phyloP scores from a whole-genome alignment of 306 rosid genomes.

The Pyrus communis region DNA sequence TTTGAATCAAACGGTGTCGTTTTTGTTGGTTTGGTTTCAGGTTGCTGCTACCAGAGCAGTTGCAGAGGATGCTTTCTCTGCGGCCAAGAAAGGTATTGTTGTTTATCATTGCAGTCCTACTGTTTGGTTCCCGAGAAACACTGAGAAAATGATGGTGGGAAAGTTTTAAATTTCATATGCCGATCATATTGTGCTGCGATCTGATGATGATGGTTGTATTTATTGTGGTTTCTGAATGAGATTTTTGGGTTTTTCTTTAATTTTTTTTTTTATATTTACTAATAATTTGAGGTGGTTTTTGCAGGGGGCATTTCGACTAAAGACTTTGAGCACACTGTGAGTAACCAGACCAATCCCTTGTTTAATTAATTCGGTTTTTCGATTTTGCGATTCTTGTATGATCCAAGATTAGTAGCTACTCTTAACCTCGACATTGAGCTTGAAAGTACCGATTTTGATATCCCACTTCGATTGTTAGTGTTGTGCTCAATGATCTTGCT shows the following conservation, averaged over 20 bases:
- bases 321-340: conserved; percentile 54
- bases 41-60: conserved; percentile 66
- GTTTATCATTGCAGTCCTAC: neutral
- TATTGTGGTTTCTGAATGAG: neutral
- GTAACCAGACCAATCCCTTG: conserved; percentile 13
- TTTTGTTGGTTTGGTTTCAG: conserved; percentile 23
- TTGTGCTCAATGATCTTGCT: neutral
- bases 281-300: conserved; percentile 11
- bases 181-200: neutral
- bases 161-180: neutral
- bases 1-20: neutral
- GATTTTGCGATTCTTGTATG: neutral
- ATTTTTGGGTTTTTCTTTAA: neutral
- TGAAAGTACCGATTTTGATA: too few relatives aligned
- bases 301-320: conserved; percentile 55
- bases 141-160: neutral
- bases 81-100: conserved; percentile 38
- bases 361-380: neutral
- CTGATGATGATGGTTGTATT: neutral
- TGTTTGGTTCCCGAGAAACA: neutral
- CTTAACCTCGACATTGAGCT: neutral
- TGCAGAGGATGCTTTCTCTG: conserved; percentile 66
- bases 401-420: neutral
- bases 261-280: neutral
- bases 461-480: neutral